These are phyloP conservation scores for Tardiomyces blankii DNA, from an alignment of 1,139 yeast species.

Conservation along the genomic window DNA sequence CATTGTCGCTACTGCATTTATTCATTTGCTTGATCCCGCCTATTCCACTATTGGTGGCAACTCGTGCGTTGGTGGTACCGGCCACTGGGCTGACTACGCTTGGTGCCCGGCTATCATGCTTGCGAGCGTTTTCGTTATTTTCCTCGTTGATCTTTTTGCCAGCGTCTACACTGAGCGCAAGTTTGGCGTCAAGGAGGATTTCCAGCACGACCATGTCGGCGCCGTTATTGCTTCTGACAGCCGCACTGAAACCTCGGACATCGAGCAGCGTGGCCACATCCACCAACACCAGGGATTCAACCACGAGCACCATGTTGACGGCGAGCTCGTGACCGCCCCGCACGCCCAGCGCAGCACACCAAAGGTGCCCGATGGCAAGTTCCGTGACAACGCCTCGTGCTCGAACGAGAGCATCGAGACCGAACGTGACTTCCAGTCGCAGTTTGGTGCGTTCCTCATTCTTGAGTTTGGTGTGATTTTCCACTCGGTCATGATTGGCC, in stretches of 20 bases:
- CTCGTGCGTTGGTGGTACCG: slow-evolving; percentile 33
- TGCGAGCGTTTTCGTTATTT: slow-evolving; percentile 34
- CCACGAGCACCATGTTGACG: neutral
- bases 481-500: slow-evolving; percentile 74
- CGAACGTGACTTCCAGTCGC: slow-evolving; percentile 11
- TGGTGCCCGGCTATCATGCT: slow-evolving; percentile 53
- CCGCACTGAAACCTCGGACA: neutral
- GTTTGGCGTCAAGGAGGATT: neutral
- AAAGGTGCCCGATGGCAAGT: no score
- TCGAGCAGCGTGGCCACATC: neutral
- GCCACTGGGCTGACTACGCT: slow-evolving; percentile 43
- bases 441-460: slow-evolving; percentile 44
- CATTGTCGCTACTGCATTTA: slow-evolving; percentile 78
- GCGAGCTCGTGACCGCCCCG: neutral
- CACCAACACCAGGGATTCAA: neutral
- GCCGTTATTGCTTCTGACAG: neutral
- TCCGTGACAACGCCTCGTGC: neutral
- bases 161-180: neutral
- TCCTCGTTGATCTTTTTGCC: slow-evolving; percentile 31
- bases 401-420: neutral
- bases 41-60: slow-evolving; percentile 11
- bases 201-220: neutral
- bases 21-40: slow-evolving; percentile 78
- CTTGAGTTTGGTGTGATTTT: slow-evolving; percentile 73
- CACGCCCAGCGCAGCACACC: neutral